phyloP scores from a whole-genome alignment of 2,329 filamentous ascomycete genomes.

The Gnomoniopsis smithogilvyi region DNA sequence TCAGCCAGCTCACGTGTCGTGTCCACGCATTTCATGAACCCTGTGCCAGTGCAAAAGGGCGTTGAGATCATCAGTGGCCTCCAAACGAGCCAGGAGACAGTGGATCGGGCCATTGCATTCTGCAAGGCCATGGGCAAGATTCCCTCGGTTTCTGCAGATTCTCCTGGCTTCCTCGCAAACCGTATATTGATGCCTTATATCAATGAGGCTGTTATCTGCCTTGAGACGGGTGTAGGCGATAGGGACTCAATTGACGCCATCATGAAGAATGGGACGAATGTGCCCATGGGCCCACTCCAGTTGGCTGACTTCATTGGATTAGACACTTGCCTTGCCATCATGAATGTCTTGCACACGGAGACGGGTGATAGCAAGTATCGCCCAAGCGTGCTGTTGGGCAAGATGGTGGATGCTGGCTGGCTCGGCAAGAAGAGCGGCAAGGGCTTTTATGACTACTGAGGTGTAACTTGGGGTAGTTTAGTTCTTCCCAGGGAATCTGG shows the following conservation, averaged over 20 bases:
- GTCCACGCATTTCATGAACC: slow-evolving; percentile 99
- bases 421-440: slow-evolving; percentile 95
- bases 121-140: slow-evolving; percentile 93
- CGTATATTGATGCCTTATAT: slow-evolving; percentile 99
- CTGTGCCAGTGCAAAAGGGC: slow-evolving; percentile 92
- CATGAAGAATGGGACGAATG: slow-evolving; percentile 99
- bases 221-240: slow-evolving; percentile 87
- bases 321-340: slow-evolving; percentile 94
- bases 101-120: slow-evolving; percentile 80
- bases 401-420: slow-evolving; percentile 99
- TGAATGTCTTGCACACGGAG: slow-evolving; percentile 89
- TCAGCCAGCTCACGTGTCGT: slow-evolving; percentile 84
- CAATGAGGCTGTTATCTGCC: slow-evolving; percentile 94
- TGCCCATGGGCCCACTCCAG: slow-evolving; percentile 94
- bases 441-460: slow-evolving; percentile 88
- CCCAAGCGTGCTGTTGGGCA: slow-evolving; percentile 79
- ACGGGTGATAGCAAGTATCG: slow-evolving; percentile 96
- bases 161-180: slow-evolving; percentile 93
- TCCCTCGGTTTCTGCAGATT: slow-evolving; percentile 80
- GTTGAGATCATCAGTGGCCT: slow-evolving; percentile 96
- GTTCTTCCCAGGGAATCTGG: neutral
- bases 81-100: slow-evolving; percentile 79
- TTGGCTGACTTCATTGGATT: slow-evolving; percentile 96
- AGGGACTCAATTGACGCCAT: slow-evolving; percentile 94
- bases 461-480: neutral